phyloP scores from a whole-genome alignment of 176 grass and related monocot genomes.

The Aegilops bicornis region DNA sequence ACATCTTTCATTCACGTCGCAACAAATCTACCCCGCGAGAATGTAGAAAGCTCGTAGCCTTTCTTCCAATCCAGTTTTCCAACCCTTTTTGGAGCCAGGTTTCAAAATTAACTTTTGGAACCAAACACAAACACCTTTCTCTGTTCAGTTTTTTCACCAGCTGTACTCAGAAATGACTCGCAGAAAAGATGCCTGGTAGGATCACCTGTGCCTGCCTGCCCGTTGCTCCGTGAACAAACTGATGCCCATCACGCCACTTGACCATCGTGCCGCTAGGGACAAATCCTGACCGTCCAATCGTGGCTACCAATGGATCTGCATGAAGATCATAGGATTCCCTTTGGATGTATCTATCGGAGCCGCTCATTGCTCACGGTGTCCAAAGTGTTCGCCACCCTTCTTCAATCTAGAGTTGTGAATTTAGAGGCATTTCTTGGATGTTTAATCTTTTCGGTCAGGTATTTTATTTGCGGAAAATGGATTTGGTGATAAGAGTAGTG shows the following conservation, averaged over 20 bases:
- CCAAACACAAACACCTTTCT: neutral
- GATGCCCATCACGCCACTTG: neutral
- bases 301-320: neutral
- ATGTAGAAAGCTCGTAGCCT: slow-evolving; percentile 7
- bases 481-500: neutral
- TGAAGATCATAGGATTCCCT: neutral
- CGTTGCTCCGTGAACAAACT: neutral
- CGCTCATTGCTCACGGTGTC: neutral
- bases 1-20: slow-evolving; percentile 24
- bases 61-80: neutral
- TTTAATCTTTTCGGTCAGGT: neutral
- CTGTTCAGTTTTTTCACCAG: neutral
- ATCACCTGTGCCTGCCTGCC: neutral
- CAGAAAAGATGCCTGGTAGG: neutral
- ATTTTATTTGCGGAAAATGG: neutral
- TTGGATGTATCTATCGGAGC: neutral
- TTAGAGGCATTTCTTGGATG: neutral
- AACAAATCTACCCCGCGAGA: neutral
- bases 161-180: neutral
- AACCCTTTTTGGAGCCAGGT: neutral
- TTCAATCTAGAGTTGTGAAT: neutral
- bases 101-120: neutral
- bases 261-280: neutral
- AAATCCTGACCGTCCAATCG: slow-evolving; percentile 11
- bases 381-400: neutral